Evolutionary conservation across 345 rosid species (phyloP).

Genomic region (Brassica carinata): DNA sequence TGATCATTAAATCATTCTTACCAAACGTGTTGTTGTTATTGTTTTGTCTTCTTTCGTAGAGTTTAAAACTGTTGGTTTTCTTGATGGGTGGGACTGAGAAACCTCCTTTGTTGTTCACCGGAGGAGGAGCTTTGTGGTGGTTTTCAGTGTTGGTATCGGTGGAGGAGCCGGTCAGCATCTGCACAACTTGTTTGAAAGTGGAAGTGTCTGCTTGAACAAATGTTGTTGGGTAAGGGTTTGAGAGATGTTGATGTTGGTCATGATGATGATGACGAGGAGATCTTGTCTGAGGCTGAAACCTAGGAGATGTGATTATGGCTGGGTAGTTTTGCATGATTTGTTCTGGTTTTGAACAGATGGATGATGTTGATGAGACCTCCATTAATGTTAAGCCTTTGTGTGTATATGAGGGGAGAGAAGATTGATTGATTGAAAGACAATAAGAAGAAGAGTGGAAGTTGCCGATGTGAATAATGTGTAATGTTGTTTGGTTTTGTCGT

Average conservation of each 20-base stretch:
- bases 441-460: conserved; percentile 43
- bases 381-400: conserved; percentile 37
- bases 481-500: conserved; percentile 40
- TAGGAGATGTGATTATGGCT: conserved; percentile 52
- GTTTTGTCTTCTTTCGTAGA: conserved; percentile 88
- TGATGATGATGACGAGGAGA: conserved; percentile 60
- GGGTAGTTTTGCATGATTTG: conserved; percentile 50
- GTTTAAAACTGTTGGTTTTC: conserved; percentile 60
- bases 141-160: conserved; percentile 52
- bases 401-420: conserved; percentile 17
- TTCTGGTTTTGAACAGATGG: conserved; percentile 42
- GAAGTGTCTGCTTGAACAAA: conserved; percentile 92
- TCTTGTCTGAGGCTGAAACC: conserved; percentile 45
- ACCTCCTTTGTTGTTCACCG: conserved; percentile 30
- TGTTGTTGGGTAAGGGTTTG: conserved; percentile 95
- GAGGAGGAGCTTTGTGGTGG: conserved; percentile 53
- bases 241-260: conserved; percentile 55
- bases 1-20: conserved; percentile 86
- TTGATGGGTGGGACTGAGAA: conserved; percentile 75
- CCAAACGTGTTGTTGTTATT: conserved; percentile 44
- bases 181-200: conserved; percentile 92
- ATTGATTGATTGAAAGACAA: conserved; percentile 31
- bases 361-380: conserved; percentile 56
- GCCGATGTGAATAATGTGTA: conserved; percentile 43
- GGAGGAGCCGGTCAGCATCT: conserved; percentile 89